Evolutionary conservation across 192 early-diverging fungal genomes (phyloP).

Genomic region (Coemansia sp.): DNA sequence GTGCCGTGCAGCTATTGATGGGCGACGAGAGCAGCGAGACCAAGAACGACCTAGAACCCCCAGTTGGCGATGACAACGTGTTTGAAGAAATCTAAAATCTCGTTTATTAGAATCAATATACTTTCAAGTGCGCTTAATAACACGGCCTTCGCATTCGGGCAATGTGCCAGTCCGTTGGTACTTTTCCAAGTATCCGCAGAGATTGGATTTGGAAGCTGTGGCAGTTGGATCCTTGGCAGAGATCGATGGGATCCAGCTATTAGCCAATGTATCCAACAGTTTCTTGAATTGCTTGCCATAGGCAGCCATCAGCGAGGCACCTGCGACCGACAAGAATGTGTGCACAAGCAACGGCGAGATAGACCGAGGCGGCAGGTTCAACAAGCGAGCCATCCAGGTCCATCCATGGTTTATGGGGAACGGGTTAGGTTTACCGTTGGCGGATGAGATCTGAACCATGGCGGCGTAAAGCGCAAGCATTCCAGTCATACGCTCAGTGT

Average conservation of each 20-base stretch:
- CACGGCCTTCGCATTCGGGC: conserved; percentile 74
- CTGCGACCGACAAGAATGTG: conserved; percentile 44
- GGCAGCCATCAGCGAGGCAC: conserved; percentile 31
- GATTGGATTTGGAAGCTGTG: conserved; percentile 65
- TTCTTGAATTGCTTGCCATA: conserved; percentile 44
- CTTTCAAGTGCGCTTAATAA: conserved; percentile 20
- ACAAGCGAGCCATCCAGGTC: conserved; percentile 52
- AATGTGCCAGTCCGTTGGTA: conserved; percentile 73
- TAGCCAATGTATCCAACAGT: conserved; percentile 59
- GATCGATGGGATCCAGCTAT: conserved; percentile 67
- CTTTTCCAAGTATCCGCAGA: conserved; percentile 76
- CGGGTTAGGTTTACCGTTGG: conserved; percentile 11
- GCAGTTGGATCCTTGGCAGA: conserved; percentile 67
- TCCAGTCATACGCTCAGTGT: conserved; percentile 45
- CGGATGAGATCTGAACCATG: conserved; percentile 33
- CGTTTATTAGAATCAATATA: conserved; percentile 6
- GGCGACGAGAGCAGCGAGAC: conserved; percentile 67
- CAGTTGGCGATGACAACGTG: conserved; percentile 8
- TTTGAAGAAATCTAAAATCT: conserved; percentile 41
- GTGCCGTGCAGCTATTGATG: conserved; percentile 84
- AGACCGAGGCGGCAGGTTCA: conserved; percentile 32
- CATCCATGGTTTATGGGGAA: conserved; percentile 31
- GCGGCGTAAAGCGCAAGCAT: conserved; percentile 51
- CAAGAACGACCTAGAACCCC: conserved; percentile 32
- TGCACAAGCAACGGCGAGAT: conserved; percentile 48